These are phyloP conservation scores for Fusarium pseudocircinatum DNA, from an alignment of 2,329 filamentous ascomycete species.

Conservation along the genomic window DNA sequence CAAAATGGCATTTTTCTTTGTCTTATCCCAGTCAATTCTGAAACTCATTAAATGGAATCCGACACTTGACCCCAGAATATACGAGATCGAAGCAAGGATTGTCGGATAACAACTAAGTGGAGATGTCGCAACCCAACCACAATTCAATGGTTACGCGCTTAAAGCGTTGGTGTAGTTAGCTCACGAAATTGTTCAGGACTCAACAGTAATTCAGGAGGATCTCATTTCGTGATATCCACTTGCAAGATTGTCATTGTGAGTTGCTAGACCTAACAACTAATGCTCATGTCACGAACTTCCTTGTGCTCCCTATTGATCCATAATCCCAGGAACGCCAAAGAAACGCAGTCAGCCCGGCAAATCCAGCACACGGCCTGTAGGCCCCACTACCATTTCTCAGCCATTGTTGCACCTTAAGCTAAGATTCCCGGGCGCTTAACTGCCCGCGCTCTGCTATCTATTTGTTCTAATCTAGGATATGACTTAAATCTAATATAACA, in stretches of 20 bases:
- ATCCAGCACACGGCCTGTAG: neutral
- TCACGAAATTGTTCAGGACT: neutral
- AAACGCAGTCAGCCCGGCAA: rapidly evolving
- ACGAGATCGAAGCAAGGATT: neutral
- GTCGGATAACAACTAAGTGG: neutral
- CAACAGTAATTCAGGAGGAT: neutral
- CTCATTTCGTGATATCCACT: neutral
- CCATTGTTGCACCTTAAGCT: too few species aligned
- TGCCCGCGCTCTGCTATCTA: too few species aligned
- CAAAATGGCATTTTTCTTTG: neutral
- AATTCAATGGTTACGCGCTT: neutral
- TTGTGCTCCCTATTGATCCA: too few species aligned
- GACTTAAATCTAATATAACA: too few species aligned
- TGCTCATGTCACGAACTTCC: too few species aligned
- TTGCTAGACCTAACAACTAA: too few species aligned
- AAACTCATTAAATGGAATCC: neutral
- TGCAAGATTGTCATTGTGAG: too few species aligned
- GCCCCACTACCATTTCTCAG: too few species aligned
- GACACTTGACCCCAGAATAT: rapidly evolving
- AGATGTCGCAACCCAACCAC: neutral
- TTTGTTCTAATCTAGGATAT: too few species aligned
- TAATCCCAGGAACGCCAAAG: neutral
- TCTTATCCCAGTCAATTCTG: neutral
- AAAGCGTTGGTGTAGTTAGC: neutral
- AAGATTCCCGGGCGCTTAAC: too few species aligned